These are phyloP conservation scores for Cytospora piceae DNA, from an alignment of 2,329 filamentous ascomycete species.

Conservation along the genomic window DNA sequence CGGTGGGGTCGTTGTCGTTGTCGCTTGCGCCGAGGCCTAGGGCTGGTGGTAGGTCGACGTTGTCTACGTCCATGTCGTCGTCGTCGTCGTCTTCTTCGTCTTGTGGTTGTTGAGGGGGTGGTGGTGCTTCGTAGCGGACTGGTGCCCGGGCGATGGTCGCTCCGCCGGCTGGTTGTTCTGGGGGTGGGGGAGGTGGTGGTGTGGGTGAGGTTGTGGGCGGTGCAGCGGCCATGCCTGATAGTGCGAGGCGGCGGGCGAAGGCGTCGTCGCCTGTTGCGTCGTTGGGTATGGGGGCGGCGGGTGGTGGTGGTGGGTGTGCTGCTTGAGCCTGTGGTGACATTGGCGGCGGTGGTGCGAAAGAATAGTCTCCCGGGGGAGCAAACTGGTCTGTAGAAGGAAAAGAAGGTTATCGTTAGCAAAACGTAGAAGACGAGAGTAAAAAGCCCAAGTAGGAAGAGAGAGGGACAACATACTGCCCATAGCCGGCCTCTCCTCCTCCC, in stretches of 20 bases:
- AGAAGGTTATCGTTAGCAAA: background rate
- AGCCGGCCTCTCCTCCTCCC: conserved; percentile 35
- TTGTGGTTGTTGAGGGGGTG: conserved; percentile 47
- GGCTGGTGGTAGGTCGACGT: conserved; percentile 54
- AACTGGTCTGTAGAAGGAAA: conserved; percentile 53
- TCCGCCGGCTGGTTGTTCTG: conserved; percentile 42
- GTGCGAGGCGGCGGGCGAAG: conserved; percentile 64
- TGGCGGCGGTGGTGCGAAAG: conserved; percentile 61
- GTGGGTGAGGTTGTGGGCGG: conserved; percentile 37
- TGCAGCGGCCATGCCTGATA: conserved; percentile 51
- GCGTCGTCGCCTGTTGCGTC: conserved; percentile 71
- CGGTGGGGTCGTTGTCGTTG: conserved; percentile 42
- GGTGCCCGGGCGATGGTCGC: conserved; percentile 77
- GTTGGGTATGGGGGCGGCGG: conserved; percentile 50
- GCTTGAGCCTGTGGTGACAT: conserved; percentile 42
- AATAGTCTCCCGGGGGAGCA: conserved; percentile 61
- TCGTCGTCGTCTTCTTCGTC: conserved; percentile 44
- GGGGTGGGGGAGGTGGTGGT: conserved; percentile 39
- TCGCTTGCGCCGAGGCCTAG: conserved; percentile 44
- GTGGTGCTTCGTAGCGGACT: conserved; percentile 66
- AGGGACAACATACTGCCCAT: conserved; percentile 40
- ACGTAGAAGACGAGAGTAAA: background rate
- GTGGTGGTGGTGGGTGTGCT: conserved; percentile 43
- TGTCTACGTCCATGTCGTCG: conserved; percentile 31
- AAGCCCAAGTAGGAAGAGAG: background rate